Evolutionary conservation across 2,329 filamentous ascomycete genomes (phyloP), one percentile per base, ranked within the genome.

Genomic region (Calonectria fujianensis): DNA sequence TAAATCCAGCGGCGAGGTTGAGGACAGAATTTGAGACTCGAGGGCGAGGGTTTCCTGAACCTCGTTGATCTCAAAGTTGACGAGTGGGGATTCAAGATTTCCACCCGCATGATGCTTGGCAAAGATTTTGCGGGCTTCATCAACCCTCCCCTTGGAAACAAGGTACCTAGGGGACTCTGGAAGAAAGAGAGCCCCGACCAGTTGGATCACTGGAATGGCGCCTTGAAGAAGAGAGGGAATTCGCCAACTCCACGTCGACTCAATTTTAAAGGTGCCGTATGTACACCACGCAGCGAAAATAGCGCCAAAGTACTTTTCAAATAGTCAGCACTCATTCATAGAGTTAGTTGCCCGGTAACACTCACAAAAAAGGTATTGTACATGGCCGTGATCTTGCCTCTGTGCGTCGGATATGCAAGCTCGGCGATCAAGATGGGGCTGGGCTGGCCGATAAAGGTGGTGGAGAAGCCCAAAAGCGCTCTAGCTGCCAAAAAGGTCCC

Each of bases 241-340:
- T 73, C 85, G 83, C 82, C 81, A 84, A 41, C 81, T 74, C 77
- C 79, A 83, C 78, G 84, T 80, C 68, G 14, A 79, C 4, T 16
- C 52, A 67, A 83, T 82, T n/a, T 81, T 78, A 29, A 85, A 86
- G 59, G 89, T 91, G 0, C 74, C 78, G 69, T 90, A 87, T 0
- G 88, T 86, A 29, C 90, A 87, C 37, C 84, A 86, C 1, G 89
- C 88, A 0, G 89, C 87, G 2, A 85, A 77, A 61, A 91, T 90
- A 9, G 37, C 61, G n/a, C 61, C 61, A 11, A 75, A 63, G 7
- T 69, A 75, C 73, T 76, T 48, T 64, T 27, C 4, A 27, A 29
- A 61, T 13, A 24, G 27, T 64, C 29, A 64, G 61, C 1, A n/a
- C 8, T 29, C 2, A 11, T 48, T 10, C 20, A 14, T 5, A 0